Evolutionary conservation across 1,284 basidiomycete species (phyloP).

Genomic region (Pseudozyma hubeiensis): DNA sequence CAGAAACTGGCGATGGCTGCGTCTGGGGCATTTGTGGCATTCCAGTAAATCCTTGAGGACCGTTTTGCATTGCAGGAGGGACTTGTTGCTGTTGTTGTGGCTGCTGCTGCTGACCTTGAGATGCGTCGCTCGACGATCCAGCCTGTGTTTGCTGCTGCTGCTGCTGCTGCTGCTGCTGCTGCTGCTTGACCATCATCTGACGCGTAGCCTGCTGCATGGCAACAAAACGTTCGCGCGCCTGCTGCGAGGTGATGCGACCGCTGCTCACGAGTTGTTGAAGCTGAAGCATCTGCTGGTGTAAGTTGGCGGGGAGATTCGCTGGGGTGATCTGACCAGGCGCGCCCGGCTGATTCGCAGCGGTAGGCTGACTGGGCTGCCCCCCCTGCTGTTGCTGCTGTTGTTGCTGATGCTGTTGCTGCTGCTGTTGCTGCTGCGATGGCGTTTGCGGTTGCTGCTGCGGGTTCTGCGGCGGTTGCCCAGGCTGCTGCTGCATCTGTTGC

Average conservation of each 20-base stretch:
- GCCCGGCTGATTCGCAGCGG: slow-evolving; percentile 11
- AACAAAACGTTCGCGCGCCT: slow-evolving; percentile 57
- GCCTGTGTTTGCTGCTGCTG: slow-evolving; percentile 14
- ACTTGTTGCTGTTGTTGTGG: slow-evolving; percentile 9
- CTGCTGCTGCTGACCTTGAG: not conserved
- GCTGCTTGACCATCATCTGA: slow-evolving; percentile 50
- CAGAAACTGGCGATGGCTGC: slow-evolving; percentile 15
- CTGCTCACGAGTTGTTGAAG: slow-evolving; percentile 53
- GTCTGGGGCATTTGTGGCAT: slow-evolving; percentile 18
- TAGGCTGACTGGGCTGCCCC: not conserved
- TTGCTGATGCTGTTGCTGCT: slow-evolving; percentile 14
- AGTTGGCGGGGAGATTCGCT: slow-evolving; percentile 36
- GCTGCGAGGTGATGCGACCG: slow-evolving; percentile 59
- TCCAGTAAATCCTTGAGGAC: slow-evolving; percentile 18
- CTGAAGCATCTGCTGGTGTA: slow-evolving; percentile 59
- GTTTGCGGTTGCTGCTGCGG: slow-evolving; percentile 24
- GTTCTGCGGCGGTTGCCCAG: slow-evolving; percentile 16
- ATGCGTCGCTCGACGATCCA: not conserved
- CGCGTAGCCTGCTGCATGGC: slow-evolving; percentile 59
- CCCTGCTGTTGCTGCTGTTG: slow-evolving; percentile 7
- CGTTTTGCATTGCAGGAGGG: slow-evolving; percentile 7
- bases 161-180: slow-evolving; percentile 32
- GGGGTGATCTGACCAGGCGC: slow-evolving; percentile 24
- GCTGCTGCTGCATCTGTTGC: slow-evolving; percentile 21
- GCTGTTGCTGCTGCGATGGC: slow-evolving; percentile 15